Evolutionary conservation across 1,139 yeast genomes (phyloP).

Genomic region (Geotrichum siamense): DNA sequence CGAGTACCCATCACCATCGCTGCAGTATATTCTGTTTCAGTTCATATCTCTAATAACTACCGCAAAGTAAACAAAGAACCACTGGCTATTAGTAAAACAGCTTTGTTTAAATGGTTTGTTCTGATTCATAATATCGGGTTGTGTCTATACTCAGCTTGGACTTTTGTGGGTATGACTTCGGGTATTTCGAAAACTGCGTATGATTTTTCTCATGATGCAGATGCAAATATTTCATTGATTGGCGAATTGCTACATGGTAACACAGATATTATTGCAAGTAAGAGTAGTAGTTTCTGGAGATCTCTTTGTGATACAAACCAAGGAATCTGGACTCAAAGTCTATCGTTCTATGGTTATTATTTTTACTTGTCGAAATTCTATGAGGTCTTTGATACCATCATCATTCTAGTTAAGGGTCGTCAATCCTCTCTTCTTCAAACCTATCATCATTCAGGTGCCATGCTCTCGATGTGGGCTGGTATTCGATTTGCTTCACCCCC

Average conservation of each 20-base stretch:
- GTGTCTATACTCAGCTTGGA: constrained; percentile 65
- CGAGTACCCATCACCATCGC: constrained; percentile 54
- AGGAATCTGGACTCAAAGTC: constrained; percentile 54
- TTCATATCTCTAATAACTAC: constrained; percentile 48
- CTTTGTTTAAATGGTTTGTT: constrained; percentile 49
- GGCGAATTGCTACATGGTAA: constrained; percentile 32
- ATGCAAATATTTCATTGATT: constrained; percentile 18
- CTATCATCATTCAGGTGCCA: constrained; percentile 77
- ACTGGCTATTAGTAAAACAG: constrained; percentile 42
- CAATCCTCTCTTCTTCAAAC: constrained; percentile 65
- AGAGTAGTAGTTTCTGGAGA: constrained; percentile 43
- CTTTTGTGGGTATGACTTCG: constrained; percentile 58
- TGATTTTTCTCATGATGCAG: constrained; percentile 19
- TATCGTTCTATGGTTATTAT: constrained; percentile 57
- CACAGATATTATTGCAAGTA: constrained; percentile 19
- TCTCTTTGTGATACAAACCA: constrained; percentile 54
- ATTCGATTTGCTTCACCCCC: constrained; percentile 66
- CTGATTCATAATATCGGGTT: constrained; percentile 55
- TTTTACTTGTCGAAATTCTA: constrained; percentile 67
- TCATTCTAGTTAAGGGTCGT: constrained; percentile 62
- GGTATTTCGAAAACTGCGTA: constrained; percentile 40
- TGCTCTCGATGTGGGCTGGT: constrained; percentile 81
- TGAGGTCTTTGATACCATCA: constrained; percentile 63
- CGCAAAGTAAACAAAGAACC: constrained; percentile 49
- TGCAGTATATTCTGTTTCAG: constrained; percentile 50